Conservation (phyloP, 1,284 basidiomycete species). For the Flammula alnicola region DNA sequence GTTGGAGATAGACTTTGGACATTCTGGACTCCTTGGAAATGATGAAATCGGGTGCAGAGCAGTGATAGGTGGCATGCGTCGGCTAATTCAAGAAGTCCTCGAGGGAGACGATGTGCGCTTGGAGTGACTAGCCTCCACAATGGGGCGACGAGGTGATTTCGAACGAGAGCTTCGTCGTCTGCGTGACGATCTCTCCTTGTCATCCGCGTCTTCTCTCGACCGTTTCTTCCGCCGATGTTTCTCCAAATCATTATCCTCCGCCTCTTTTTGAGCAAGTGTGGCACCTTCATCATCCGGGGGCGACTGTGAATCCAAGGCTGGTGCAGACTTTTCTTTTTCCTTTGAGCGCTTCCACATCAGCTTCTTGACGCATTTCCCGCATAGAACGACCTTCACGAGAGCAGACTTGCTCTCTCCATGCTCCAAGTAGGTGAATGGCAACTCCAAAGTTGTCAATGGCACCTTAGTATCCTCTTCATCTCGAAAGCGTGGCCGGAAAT, state of each 20-base stretch:
- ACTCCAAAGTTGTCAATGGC: conserved; percentile 71
- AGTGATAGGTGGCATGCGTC: too few relatives aligned
- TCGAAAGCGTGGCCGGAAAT: conserved; percentile 36
- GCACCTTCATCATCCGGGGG: background rate
- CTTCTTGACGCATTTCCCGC: conserved; percentile 77
- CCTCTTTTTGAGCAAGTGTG: conserved; percentile 1
- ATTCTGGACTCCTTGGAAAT: too few relatives aligned
- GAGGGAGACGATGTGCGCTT: background rate
- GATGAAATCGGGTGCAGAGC: too few relatives aligned
- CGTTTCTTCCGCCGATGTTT: conserved; percentile 15
- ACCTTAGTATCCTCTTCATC: conserved; percentile 24
- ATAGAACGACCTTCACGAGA: conserved; percentile 89
- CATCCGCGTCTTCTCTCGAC: conserved; percentile 15
- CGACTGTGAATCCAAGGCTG: background rate
- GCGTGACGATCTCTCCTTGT: conserved; percentile 14
- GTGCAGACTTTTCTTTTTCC: conserved; percentile 50
- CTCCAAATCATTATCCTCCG: conserved; percentile 9
- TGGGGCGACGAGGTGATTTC: conserved; percentile 20
- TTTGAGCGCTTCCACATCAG: conserved; percentile 83
- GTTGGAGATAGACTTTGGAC: too few relatives aligned
- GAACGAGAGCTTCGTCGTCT: conserved; percentile 21
- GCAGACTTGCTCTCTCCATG: conserved; percentile 76
- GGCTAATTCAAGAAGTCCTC: background rate
- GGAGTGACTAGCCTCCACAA: conserved; percentile 1
- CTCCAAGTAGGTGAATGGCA: conserved; percentile 89